Conservation (phyloP, 1,284 basidiomycete genomes). For the Leccinum griseonigrum region DNA sequence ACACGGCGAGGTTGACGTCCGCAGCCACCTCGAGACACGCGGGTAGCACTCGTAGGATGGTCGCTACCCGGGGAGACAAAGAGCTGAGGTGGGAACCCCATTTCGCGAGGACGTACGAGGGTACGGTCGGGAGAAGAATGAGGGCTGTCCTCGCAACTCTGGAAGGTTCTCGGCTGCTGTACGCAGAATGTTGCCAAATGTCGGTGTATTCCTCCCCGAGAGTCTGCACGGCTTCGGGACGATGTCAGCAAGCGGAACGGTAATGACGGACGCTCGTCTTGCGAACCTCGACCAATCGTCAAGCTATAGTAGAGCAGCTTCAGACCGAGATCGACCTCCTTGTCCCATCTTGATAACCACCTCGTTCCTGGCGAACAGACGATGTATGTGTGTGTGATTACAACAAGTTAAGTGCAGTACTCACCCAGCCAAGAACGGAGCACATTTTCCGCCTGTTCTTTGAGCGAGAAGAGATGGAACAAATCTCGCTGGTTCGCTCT, state of each 20-base stretch:
- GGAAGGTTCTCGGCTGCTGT: slow-evolving; percentile 40
- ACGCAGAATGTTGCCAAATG: slow-evolving; percentile 67
- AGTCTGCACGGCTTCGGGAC: slow-evolving; percentile 65
- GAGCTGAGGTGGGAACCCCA: slow-evolving; percentile 39
- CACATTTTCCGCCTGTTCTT: slow-evolving; percentile 74
- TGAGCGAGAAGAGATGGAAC: slow-evolving; percentile 72
- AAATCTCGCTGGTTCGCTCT: slow-evolving; percentile 84
- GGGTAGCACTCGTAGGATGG: slow-evolving; percentile 45
- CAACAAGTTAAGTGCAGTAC: slow-evolving; percentile 21
- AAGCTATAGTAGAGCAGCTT: slow-evolving; percentile 75
- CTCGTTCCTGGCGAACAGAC: slow-evolving; percentile 64
- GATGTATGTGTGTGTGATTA: slow-evolving; percentile 1
- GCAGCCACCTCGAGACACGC: slow-evolving; percentile 49
- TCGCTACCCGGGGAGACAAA: slow-evolving; percentile 37
- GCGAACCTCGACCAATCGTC: slow-evolving; percentile 72
- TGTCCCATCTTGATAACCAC: slow-evolving; percentile 81
- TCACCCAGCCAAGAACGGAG: slow-evolving; percentile 77
- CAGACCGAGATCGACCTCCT: slow-evolving; percentile 71
- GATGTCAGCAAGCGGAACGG: slow-evolving; percentile 8
- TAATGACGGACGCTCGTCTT: not conserved
- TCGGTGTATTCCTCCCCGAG: slow-evolving; percentile 92
- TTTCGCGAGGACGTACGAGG: slow-evolving; percentile 58
- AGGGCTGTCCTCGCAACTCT: slow-evolving; percentile 48
- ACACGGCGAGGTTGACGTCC: slow-evolving; percentile 79
- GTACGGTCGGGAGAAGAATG: slow-evolving; percentile 63